Conservation (phyloP, 2,329 filamentous ascomycete genomes). For the Pseudocercospora macadamiae region DNA sequence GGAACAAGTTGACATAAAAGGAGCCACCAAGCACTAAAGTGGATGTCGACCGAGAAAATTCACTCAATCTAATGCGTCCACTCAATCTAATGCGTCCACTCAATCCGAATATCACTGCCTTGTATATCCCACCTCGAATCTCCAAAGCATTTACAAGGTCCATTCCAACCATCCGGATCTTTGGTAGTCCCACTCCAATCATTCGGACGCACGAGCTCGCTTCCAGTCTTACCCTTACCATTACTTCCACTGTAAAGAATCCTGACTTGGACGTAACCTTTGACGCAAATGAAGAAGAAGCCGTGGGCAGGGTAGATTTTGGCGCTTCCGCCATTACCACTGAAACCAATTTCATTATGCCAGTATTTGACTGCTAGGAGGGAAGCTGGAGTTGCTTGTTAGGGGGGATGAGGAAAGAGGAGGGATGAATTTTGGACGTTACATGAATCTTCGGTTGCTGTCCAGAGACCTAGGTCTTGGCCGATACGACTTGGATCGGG, state of each 20-base stretch:
- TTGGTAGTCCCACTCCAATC: background rate
- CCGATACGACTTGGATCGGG: background rate
- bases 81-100: no score
- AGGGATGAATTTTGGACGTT: background rate
- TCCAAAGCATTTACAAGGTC: slow-evolving; percentile 1
- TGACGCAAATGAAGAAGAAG: slow-evolving; percentile 7
- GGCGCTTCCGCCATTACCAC: background rate
- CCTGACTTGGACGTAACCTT: background rate
- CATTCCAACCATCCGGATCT: slow-evolving; percentile 9
- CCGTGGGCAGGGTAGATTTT: slow-evolving; percentile 8
- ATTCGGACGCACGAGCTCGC: background rate
- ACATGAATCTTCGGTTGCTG: background rate
- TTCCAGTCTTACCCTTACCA: slow-evolving; percentile 2
- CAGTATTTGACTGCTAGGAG: slow-evolving; percentile 4
- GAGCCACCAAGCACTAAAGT: no score
- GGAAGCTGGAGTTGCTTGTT: background rate
- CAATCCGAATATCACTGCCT: slow-evolving; percentile 4
- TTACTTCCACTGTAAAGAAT: background rate
- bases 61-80: no score
- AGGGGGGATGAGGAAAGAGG: no score
- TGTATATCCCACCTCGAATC: background rate
- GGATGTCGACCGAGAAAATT: no score
- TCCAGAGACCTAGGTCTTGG: background rate
- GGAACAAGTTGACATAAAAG: no score
- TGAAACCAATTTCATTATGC: slow-evolving; percentile 6